Conservation (phyloP, 192 early-diverging fungal genomes). For the Helicostylum pulchrum region DNA sequence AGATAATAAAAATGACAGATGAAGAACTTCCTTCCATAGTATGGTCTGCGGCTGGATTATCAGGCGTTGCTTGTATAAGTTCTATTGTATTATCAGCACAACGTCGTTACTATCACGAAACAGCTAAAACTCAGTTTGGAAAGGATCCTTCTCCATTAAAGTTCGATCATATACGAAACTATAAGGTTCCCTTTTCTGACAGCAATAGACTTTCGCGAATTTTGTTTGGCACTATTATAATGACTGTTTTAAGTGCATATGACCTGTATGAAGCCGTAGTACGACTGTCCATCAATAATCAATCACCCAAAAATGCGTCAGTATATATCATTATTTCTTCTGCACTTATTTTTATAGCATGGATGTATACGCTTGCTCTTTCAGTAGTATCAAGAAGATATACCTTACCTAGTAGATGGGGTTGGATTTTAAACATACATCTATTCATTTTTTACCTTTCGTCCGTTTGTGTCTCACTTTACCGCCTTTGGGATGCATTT, state of each 20-base stretch:
- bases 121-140: constrained; percentile 2
- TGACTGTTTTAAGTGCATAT: constrained; percentile 3
- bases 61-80: constrained; percentile 12
- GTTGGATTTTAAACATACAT: constrained; percentile 36
- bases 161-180: constrained; percentile 12
- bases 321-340: not conserved
- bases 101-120: constrained; percentile 17
- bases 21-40: not conserved
- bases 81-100: constrained; percentile 22
- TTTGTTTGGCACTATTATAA: constrained; percentile 1
- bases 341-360: constrained; percentile 16
- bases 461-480: constrained; percentile 16
- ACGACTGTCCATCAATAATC: not conserved
- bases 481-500: constrained; percentile 5
- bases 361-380: constrained; percentile 29
- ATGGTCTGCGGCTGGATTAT: constrained; percentile 12
- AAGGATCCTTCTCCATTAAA: constrained; percentile 1
- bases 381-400: constrained; percentile 26
- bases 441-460: constrained; percentile 26
- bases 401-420: constrained; percentile 22
- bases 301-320: too few species aligned
- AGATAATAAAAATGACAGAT: too few species aligned
- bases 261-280: not conserved
- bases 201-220: constrained; percentile 6
- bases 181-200: constrained; percentile 17